These are phyloP conservation scores for Skeletonema costatum DNA, from an alignment of 108 stramenopile species.

Conservation along the genomic window DNA sequence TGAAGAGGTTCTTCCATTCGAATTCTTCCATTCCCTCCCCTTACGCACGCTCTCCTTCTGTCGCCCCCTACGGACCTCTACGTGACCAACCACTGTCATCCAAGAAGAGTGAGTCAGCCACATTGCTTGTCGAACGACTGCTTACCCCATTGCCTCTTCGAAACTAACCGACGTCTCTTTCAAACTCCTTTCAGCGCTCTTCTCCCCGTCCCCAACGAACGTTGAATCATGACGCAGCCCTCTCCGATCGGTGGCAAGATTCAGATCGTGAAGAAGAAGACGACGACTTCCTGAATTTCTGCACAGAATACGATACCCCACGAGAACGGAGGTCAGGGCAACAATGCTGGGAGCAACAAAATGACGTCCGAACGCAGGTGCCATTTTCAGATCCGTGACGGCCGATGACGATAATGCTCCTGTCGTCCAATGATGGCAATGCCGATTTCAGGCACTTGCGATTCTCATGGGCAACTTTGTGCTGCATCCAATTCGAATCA, in stretches of 20 bases:
- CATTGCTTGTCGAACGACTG: too few relatives aligned
- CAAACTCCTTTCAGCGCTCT: not conserved
- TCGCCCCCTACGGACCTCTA: too few relatives aligned
- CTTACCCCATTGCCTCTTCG: too few relatives aligned
- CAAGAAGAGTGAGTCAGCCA: too few relatives aligned
- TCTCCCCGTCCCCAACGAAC: not conserved
- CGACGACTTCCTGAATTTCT: constrained; percentile 2
- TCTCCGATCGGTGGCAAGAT: not conserved
- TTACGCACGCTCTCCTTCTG: too few relatives aligned
- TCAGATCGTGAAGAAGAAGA: not conserved
- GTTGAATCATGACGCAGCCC: not conserved
- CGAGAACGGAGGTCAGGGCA: not conserved
- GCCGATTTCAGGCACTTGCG: not conserved
- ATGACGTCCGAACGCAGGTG: not conserved
- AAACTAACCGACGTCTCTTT: not conserved
- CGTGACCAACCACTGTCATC: not conserved
- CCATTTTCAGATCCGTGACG: not conserved
- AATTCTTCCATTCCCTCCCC: too few relatives aligned
- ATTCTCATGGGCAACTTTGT: not conserved
- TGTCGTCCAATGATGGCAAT: not conserved
- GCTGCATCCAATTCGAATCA: not conserved
- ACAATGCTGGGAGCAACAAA: not conserved
- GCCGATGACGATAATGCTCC: not conserved
- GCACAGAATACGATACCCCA: constrained; percentile 15
- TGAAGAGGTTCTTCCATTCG: too few relatives aligned